A percentile compares a stretch with the other conserved stretches of the same genome.
Conservation (phyloP, 768 basidiomycete genomes). For the Termitomyces sp. region DNA sequence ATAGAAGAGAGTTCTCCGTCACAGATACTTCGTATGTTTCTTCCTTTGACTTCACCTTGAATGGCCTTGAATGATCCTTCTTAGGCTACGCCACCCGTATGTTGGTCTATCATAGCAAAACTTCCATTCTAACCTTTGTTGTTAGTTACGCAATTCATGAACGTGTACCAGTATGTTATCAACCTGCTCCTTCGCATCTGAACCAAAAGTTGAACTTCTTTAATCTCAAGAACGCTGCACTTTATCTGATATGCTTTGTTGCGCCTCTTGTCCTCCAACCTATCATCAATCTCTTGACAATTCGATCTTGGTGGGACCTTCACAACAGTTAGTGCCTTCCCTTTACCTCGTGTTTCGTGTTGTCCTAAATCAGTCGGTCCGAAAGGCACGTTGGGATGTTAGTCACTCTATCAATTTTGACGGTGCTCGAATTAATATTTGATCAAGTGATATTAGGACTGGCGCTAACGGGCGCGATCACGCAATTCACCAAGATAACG, state of each 20-base stretch:
- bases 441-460: constrained; percentile 64
- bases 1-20: constrained; percentile 73
- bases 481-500: constrained; percentile 80
- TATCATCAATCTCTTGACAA: constrained; percentile 61
- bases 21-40: constrained; percentile 64
- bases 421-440: neutral
- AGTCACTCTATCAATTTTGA: constrained; percentile 6
- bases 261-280: constrained; percentile 69
- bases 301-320: constrained; percentile 86
- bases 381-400: constrained; percentile 40
- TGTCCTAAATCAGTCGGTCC: neutral
- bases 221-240: constrained; percentile 33
- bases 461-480: constrained; percentile 72
- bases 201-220: neutral
- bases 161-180: constrained; percentile 60
- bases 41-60: neutral
- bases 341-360: neutral
- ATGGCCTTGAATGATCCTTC: constrained; percentile 15
- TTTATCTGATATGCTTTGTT: constrained; percentile 49
- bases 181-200: neutral
- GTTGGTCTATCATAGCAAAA: constrained; percentile 11
- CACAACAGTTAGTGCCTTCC: constrained; percentile 51
- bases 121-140: neutral
- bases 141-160: constrained; percentile 66
- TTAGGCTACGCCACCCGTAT: constrained; percentile 37